phyloP scores from a whole-genome alignment of 371 early-diverging fungal genomes.

The Batkoa obscura region DNA sequence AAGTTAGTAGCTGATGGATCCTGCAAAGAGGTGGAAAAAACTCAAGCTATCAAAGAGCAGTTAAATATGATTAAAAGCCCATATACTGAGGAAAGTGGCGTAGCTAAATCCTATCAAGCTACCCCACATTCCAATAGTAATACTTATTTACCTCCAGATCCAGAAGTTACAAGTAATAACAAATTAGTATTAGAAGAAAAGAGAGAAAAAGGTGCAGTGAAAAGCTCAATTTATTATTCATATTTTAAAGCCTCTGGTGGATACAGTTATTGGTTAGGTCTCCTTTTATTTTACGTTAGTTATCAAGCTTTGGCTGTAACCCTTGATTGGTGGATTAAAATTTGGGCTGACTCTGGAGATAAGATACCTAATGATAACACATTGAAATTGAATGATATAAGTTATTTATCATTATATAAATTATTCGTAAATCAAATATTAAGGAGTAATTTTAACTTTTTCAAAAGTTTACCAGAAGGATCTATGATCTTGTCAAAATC shows the following conservation, averaged over 20 bases:
- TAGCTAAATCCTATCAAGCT: slow-evolving; percentile 7
- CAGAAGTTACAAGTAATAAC: slow-evolving; percentile 11
- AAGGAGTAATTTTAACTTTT: no score
- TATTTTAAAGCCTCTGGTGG: slow-evolving; percentile 50
- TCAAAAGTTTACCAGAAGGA: no score
- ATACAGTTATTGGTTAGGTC: slow-evolving; percentile 22
- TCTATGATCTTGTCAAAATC: no score
- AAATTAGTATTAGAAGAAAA: slow-evolving; percentile 45
- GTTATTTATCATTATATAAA: neutral
- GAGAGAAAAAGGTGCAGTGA: slow-evolving; percentile 38
- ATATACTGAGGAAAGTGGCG: no score
- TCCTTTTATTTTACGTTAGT: slow-evolving; percentile 24
- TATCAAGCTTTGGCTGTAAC: slow-evolving; percentile 24
- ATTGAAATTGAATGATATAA: neutral
- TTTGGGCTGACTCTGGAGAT: slow-evolving; percentile 3
- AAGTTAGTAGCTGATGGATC: slow-evolving; percentile 18
- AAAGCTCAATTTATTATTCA: slow-evolving; percentile 29
- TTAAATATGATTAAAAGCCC: no score
- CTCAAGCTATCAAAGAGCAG: neutral
- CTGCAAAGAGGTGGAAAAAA: slow-evolving; percentile 16
- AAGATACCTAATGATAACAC: no score
- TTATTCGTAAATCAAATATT: neutral
- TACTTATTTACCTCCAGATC: neutral
- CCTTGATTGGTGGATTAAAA: slow-evolving; percentile 14
- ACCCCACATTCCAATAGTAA: slow-evolving; percentile 4